Evolutionary conservation across 2,329 filamentous ascomycete genomes (phyloP).

Genomic region (Pestalotiopsis sp.): DNA sequence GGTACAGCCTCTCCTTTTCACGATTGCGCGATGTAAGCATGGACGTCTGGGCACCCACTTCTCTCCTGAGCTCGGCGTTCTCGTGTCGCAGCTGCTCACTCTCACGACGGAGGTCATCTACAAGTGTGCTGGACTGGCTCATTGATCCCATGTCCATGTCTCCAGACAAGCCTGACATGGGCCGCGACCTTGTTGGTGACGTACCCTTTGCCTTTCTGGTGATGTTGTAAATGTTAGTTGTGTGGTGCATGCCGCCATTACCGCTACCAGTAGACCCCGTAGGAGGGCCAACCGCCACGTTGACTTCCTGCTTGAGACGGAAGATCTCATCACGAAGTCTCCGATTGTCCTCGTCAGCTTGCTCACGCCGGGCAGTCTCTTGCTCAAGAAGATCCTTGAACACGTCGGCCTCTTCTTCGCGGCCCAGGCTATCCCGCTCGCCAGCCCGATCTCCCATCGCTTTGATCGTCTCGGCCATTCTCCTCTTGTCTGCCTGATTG

Average conservation of each 20-base stretch:
- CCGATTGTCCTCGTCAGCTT: conserved; percentile 86
- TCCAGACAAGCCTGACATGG: conserved; percentile 50
- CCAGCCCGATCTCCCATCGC: conserved; percentile 48
- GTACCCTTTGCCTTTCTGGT: conserved; percentile 53
- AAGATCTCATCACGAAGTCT: conserved; percentile 83
- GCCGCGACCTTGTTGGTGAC: conserved; percentile 49
- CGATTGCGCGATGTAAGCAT: conserved; percentile 96
- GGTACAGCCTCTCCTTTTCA: conserved; percentile 91
- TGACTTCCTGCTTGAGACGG: conserved; percentile 65
- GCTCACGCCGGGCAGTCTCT: conserved; percentile 85
- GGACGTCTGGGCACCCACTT: conserved; percentile 93
- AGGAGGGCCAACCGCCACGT: conserved; percentile 23
- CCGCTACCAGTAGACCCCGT: conserved; percentile 13
- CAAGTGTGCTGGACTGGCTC: conserved; percentile 65
- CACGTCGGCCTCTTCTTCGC: conserved; percentile 74
- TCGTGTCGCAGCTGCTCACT: conserved; percentile 83
- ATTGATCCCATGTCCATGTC: conserved; percentile 53
- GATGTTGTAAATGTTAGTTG: conserved; percentile 68
- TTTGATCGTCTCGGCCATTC: conserved; percentile 78
- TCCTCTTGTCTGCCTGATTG: conserved; percentile 83
- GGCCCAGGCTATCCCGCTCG: conserved; percentile 47
- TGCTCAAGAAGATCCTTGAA: conserved; percentile 95
- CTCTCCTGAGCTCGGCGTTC: conserved; percentile 87
- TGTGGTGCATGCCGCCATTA: conserved; percentile 50
- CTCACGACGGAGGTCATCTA: conserved; percentile 73